Conservation (phyloP, 2,329 filamentous ascomycete genomes). For the Paecilomyces variotii region DNA sequence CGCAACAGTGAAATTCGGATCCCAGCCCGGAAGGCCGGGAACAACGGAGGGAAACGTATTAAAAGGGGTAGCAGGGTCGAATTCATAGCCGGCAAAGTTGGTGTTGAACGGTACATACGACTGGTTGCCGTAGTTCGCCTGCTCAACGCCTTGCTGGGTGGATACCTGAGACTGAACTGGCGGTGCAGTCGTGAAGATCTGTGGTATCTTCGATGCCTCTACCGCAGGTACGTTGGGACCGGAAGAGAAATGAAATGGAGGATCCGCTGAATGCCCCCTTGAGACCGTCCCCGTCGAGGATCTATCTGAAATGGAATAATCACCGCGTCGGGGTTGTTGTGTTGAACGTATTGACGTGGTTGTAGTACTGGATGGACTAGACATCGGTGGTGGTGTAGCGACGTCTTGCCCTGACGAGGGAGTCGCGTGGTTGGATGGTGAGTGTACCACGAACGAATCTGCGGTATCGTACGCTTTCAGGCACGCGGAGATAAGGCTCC, state of each 20-base stretch:
- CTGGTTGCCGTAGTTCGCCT: constrained; percentile 12
- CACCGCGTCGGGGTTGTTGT: constrained; percentile 20
- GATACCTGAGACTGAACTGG: constrained; percentile 8
- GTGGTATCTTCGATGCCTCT: constrained; percentile 13
- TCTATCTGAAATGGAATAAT: constrained; percentile 13
- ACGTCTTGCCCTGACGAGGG: constrained; percentile 32
- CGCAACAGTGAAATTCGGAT: constrained; percentile 30
- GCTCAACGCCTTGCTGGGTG: constrained; percentile 3
- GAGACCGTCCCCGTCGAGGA: constrained; percentile 24
- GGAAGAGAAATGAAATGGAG: constrained; percentile 16
- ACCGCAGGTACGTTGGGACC: constrained; percentile 13
- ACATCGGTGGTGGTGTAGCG: constrained; percentile 30
- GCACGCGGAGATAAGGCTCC: constrained; percentile 76
- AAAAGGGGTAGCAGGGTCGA: constrained; percentile 31
- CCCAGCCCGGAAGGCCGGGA: constrained; percentile 34
- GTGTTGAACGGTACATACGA: constrained; percentile 12
- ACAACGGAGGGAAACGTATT: constrained; percentile 34
- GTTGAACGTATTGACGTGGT: constrained; percentile 25
- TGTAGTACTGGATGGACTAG: constrained; percentile 33
- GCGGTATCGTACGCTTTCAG: constrained; percentile 74
- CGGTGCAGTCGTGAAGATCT: constrained; percentile 7
- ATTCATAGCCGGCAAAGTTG: constrained; percentile 17
- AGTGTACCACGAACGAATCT: constrained; percentile 45
- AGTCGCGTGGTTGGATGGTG: constrained; percentile 35
- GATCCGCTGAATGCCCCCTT: constrained; percentile 26